phyloP scores from a whole-genome alignment of 139 green algal species.

The Desmodesmus armatus region DNA sequence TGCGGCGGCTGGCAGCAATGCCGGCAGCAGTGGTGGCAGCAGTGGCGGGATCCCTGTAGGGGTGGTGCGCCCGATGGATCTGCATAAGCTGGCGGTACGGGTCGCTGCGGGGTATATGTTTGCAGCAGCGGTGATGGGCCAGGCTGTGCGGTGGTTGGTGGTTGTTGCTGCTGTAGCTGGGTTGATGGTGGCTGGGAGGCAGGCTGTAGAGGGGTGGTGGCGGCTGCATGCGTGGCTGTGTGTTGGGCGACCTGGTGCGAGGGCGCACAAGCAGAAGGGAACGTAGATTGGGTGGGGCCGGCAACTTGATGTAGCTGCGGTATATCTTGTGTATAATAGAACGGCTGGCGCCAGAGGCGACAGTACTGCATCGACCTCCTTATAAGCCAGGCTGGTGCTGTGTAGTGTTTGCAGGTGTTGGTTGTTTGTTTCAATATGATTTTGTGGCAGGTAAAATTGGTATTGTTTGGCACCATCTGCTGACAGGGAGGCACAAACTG shows the following conservation, averaged over 20 bases:
- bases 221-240: background rate
- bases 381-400: too few relatives aligned
- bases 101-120: constrained; percentile 23
- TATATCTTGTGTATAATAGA: too few relatives aligned
- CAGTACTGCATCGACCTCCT: too few relatives aligned
- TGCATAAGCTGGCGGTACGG: constrained; percentile 27
- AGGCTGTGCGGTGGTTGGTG: constrained; percentile 8
- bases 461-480: too few relatives aligned
- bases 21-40: background rate
- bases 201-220: background rate
- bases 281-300: constrained; percentile 4
- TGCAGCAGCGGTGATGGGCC: constrained; percentile 16
- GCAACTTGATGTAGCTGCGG: too few relatives aligned
- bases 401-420: too few relatives aligned
- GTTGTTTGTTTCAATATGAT: too few relatives aligned
- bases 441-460: too few relatives aligned
- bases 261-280: constrained; percentile 12
- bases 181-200: constrained; percentile 13
- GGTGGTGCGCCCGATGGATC: background rate
- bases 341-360: too few relatives aligned
- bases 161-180: constrained; percentile 4
- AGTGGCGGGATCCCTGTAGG: background rate
- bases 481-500: too few relatives aligned
- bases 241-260: background rate
- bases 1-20: background rate